Evolutionary conservation across 2,329 filamentous ascomycete genomes (phyloP), one percentile per base, ranked within the genome.

Genomic region (Aspergillus tamarii): DNA sequence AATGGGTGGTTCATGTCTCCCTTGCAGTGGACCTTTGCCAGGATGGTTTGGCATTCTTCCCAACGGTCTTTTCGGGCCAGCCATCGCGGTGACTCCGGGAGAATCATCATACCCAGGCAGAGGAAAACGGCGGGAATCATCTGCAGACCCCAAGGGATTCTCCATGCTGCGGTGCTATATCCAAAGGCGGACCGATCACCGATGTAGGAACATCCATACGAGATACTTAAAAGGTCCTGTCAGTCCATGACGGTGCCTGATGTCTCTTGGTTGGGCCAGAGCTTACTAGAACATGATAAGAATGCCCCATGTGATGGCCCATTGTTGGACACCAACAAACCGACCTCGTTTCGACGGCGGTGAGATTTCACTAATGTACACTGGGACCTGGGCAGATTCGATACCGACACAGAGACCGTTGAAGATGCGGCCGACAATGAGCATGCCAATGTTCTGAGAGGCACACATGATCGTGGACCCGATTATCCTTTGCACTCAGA

Each of bases 391-490:
- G 8, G 89, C 88, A 28, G 88, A 91, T 66, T 87, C 87, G 66
- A 93, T 91, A 63, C 91, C 91, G 59, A 93, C 89, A 61, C 88
- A 88, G 64, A 92, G 73, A 55, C 91, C 91, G 67, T 90, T 89
- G 73, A 93, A 86, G 63, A 89, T 79, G 61, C 91, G 87, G 2
- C 90, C 90, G 1, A 84, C 84, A 62, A 91, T 86, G 10, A 93
- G 84, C 89, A 92, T 91, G 32, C 80, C 84, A 50, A 91, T 84
- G 70, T 87, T 88, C 69, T 88, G 83, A 2, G 89, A 76, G 2
- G 87, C 85, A 52, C 83, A 84, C 72, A 88, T 84, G 57, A 91
- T 84, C 60, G 84, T 84, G 57, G 76, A 82, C 8, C 84, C 84
- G 57, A 86, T 81, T 48, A 78, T 74, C 76, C 80, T 81, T 70